Evolutionary conservation across 2,329 filamentous ascomycete species (phyloP).

Genomic region (Bipolaris victoriae): DNA sequence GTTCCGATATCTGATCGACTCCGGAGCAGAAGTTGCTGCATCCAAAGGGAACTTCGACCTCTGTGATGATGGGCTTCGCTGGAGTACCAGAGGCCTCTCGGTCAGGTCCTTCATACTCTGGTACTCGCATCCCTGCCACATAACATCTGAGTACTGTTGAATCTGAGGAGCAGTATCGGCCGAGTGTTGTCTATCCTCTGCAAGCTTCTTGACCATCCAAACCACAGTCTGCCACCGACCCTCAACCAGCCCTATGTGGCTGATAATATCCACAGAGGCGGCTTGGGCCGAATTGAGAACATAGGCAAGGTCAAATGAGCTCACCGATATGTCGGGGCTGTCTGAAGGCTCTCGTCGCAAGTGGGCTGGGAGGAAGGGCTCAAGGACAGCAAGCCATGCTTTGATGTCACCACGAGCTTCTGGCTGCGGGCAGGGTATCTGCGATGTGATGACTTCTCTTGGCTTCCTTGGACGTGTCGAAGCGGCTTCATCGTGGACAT

Average conservation of each 20-base stretch:
- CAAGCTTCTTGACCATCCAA: conserved; percentile 54
- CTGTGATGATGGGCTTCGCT: conserved; percentile 21
- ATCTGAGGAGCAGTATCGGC: conserved; percentile 15
- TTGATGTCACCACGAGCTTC: conserved; percentile 35
- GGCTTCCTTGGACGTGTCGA: conserved; percentile 18
- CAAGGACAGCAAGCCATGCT: conserved; percentile 45
- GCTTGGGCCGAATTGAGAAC: conserved; percentile 37
- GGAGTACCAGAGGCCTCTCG: conserved; percentile 27
- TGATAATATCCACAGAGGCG: conserved; percentile 49
- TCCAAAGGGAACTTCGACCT: conserved; percentile 30
- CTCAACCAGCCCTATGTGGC: conserved; percentile 48
- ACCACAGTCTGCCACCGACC: conserved; percentile 53
- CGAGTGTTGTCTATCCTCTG: conserved; percentile 40
- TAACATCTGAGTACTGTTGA: conserved; percentile 24
- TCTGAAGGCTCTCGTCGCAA: conserved; percentile 29
- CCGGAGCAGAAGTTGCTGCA: conserved; percentile 34
- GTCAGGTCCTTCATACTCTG: conserved; percentile 34
- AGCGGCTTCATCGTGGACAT: background rate
- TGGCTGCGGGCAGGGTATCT: conserved; percentile 31
- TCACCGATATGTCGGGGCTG: conserved; percentile 23
- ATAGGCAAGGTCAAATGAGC: conserved; percentile 35
- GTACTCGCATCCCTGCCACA: conserved; percentile 23
- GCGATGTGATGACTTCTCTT: conserved; percentile 12
- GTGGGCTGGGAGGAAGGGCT: conserved; percentile 46
- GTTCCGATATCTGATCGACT: conserved; percentile 29